Conservation (phyloP, 495 filamentous ascomycete genomes). For the Symbiotaphrina buchneri region DNA sequence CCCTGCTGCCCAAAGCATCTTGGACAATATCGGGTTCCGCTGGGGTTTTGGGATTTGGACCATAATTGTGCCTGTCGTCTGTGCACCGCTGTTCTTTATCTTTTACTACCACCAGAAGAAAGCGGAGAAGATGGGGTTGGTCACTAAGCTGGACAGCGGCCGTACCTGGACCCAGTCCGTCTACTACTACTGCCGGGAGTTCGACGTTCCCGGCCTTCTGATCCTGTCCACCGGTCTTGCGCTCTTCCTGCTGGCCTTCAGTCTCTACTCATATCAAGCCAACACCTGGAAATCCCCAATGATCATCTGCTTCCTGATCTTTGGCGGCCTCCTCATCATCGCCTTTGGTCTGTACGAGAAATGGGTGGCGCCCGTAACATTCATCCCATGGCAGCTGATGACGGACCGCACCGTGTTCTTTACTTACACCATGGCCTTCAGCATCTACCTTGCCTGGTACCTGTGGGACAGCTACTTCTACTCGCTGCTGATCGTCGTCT, state of each 20-base stretch:
- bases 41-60: slow-evolving; percentile 12
- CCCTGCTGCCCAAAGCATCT: slow-evolving; percentile 13
- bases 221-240: slow-evolving; percentile 32
- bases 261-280: slow-evolving; percentile 19
- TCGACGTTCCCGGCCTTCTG: slow-evolving; percentile 36
- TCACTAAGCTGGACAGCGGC: slow-evolving; percentile 22
- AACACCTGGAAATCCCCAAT: slow-evolving; percentile 23
- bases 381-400: slow-evolving; percentile 37
- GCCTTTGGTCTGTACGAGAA: slow-evolving; percentile 35
- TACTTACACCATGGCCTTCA: slow-evolving; percentile 28
- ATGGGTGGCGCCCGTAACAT: slow-evolving; percentile 24
- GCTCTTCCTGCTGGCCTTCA: slow-evolving; percentile 42
- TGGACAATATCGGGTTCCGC: slow-evolving; percentile 7
- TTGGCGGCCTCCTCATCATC: slow-evolving; percentile 31
- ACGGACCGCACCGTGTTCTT: slow-evolving; percentile 40
- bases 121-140: slow-evolving; percentile 18
- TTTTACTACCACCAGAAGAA: slow-evolving; percentile 9
- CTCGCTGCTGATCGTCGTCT: slow-evolving; percentile 52
- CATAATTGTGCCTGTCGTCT: slow-evolving; percentile 9
- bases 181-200: slow-evolving; percentile 31
- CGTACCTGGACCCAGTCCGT: slow-evolving; percentile 24
- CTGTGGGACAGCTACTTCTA: slow-evolving; percentile 46
- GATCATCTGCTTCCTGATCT: slow-evolving; percentile 32
- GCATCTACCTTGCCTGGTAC: slow-evolving; percentile 38
- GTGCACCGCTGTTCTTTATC: slow-evolving; percentile 7